Base-by-base conservation (phyloP, 2,329 filamentous ascomycete species). In the Aspergillus cejpii region DNA sequence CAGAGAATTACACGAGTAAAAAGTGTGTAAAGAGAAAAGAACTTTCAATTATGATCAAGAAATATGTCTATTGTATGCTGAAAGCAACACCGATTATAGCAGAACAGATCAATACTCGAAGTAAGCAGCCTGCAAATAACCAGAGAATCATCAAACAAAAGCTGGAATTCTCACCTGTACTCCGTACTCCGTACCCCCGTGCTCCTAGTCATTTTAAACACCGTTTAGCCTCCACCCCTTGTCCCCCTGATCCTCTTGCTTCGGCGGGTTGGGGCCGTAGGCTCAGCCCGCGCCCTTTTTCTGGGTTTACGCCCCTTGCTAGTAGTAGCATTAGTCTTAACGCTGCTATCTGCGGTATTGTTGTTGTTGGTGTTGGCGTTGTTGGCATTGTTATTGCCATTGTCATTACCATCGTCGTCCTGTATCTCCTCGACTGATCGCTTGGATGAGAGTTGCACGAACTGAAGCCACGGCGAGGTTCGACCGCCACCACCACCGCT, bases 11-110 rank as follows among this genome's bases (percentile, higher is more conserved):
- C 36, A 39, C 31, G 23, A 38, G 24, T n/a, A 41, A 5, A 29
- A 37, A 23, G 29, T n/a, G 37, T 29, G 10, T 3, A 12, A 8
- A 33, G 23, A 41, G 33, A 36, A 37, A 37, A 36, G 12, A 49
- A 3, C 1, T 31, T 28, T 31, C 3, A 51, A 47, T 53, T 27
- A 44, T 52, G 48, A 51, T 24, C 23, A 24, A 4, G 8, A 24
- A 24, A 4, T 24, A 24, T 24, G 8, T 24, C 23, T 24, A 24
- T 24, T 24, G 8, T 24, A 24, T 8, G 8, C 23, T 24, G 23
- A 24, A 24, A 5, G 23, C 23, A 8, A 24, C 23, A 24, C 23
- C 23, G 23, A 24, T 24, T 4, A 24, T 24, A 8, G 23, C 23
- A 24, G 23, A 24, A 24, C 23, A 4, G 23, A 24, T 24, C 23